A percentile compares a stretch with the other conserved stretches of the same genome.
phyloP scores from a whole-genome alignment of 2,329 filamentous ascomycete species.

The Geoglossum cookeanum region DNA sequence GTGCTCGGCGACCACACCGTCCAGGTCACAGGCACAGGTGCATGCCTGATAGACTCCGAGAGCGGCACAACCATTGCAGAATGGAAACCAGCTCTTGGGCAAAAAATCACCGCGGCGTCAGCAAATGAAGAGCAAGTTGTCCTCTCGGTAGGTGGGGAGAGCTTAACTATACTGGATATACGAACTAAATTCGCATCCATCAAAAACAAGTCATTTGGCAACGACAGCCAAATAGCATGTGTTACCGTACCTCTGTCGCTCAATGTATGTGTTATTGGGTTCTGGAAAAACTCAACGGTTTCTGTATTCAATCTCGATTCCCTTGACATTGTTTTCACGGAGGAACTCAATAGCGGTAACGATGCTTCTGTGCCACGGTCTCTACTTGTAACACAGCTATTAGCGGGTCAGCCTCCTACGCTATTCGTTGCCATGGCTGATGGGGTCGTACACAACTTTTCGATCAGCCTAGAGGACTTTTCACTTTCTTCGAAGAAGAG shows the following conservation, averaged over 20 bases:
- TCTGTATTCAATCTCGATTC: conserved; percentile 51
- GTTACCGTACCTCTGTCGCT: conserved; percentile 51
- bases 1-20: conserved; percentile 44
- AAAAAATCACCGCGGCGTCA: conserved; percentile 58
- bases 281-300: conserved; percentile 69
- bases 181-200: conserved; percentile 36
- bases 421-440: conserved; percentile 84
- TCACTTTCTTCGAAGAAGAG: conserved; percentile 56
- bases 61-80: conserved; percentile 26
- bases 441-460: conserved; percentile 73
- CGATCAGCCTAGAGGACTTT: conserved; percentile 41
- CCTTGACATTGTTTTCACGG: conserved; percentile 45
- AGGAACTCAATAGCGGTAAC: conserved; percentile 32
- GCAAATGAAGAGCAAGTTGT: conserved; percentile 51
- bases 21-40: conserved; percentile 52
- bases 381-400: conserved; percentile 58
- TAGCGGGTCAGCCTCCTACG: conserved; percentile 47
- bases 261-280: conserved; percentile 59
- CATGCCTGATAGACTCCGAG: conserved; percentile 39
- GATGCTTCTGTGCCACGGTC: conserved; percentile 70
- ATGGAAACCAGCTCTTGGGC: conserved; percentile 25
- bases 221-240: conserved; percentile 66
- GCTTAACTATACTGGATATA: conserved; percentile 49
- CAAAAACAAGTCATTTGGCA: conserved; percentile 39
- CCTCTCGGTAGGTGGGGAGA: conserved; percentile 57